Conservation (phyloP, 2,329 filamentous ascomycete species). For the Boeremia lycopersici region DNA sequence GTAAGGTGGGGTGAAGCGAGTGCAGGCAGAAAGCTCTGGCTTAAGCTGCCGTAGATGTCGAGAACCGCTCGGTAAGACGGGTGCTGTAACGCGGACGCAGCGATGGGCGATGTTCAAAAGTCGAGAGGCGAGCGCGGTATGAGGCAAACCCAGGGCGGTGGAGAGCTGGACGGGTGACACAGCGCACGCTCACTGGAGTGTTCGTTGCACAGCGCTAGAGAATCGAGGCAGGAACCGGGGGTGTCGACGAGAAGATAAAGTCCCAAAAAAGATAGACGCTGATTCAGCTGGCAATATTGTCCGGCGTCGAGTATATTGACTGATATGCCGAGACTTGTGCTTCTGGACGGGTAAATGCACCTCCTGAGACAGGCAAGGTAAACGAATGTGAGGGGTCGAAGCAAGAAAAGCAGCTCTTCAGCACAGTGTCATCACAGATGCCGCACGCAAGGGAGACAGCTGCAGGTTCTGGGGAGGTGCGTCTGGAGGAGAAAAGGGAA, state of each 20-base stretch:
- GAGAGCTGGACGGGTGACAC: slow-evolving; percentile 35
- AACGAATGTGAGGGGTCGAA: slow-evolving; percentile 36
- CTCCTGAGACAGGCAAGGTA: slow-evolving; percentile 16
- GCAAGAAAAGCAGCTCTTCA: slow-evolving; percentile 24
- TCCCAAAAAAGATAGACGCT: slow-evolving; percentile 20
- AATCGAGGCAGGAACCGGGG: slow-evolving; percentile 28
- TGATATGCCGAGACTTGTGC: neutral
- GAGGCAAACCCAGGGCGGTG: slow-evolving; percentile 27
- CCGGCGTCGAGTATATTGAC: slow-evolving; percentile 17
- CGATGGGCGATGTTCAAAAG: slow-evolving; percentile 14
- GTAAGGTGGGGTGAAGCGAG: slow-evolving; percentile 23
- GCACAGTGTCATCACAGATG: slow-evolving; percentile 24
- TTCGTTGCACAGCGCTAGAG: slow-evolving; percentile 40
- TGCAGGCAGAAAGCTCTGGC: slow-evolving; percentile 13
- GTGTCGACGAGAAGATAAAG: slow-evolving; percentile 18
- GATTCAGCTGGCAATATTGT: slow-evolving; percentile 15
- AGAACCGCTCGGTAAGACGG: slow-evolving; percentile 12
- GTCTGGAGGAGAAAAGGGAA: slow-evolving; percentile 20
- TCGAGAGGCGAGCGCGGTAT: slow-evolving; percentile 22
- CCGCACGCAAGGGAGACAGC: slow-evolving; percentile 28
- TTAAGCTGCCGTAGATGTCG: slow-evolving; percentile 9
- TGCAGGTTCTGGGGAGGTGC: slow-evolving; percentile 22
- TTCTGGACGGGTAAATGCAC: slow-evolving; percentile 12
- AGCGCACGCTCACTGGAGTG: slow-evolving; percentile 32
- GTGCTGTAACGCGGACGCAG: slow-evolving; percentile 13